Evolutionary conservation across 441 rosid species (phyloP).

Genomic region (Kokia cookei): DNA sequence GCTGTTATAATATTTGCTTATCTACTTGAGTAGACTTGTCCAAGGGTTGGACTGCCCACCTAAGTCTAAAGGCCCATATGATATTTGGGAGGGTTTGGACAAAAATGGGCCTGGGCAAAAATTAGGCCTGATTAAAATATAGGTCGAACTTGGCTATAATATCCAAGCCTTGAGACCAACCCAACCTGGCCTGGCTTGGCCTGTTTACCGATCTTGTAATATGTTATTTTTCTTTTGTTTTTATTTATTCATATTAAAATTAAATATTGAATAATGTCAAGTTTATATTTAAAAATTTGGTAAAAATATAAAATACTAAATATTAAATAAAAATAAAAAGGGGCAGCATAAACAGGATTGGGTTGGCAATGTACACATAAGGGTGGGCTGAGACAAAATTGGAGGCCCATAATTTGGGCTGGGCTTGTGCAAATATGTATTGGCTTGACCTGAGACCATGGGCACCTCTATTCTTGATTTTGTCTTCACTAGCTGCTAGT

Average conservation of each 20-base stretch:
- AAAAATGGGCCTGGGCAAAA: background rate
- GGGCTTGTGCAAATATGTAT: background rate
- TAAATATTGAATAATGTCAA: background rate
- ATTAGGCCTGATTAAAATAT: background rate
- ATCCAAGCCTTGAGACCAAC: background rate
- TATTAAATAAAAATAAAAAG: background rate
- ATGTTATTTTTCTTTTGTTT: background rate
- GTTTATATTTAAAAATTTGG: background rate
- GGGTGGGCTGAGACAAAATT: background rate
- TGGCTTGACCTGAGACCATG: background rate
- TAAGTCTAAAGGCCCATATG: background rate
- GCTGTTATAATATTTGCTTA: background rate
- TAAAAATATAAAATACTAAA: background rate
- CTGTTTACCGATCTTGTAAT: background rate
- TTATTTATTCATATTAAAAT: background rate
- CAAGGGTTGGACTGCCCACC: background rate
- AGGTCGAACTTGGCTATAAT: background rate
- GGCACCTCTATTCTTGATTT: background rate
- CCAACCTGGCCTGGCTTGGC: background rate
- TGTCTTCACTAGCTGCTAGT: background rate
- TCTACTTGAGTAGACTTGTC: background rate
- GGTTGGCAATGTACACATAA: background rate
- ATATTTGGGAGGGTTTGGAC: background rate
- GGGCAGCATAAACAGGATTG: background rate
- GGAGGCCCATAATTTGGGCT: background rate